Percentiles rank a stretch among this genome's conserved stretches.
phyloP scores from a whole-genome alignment of 257 asterid genomes.

The Coffea canephora region DNA sequence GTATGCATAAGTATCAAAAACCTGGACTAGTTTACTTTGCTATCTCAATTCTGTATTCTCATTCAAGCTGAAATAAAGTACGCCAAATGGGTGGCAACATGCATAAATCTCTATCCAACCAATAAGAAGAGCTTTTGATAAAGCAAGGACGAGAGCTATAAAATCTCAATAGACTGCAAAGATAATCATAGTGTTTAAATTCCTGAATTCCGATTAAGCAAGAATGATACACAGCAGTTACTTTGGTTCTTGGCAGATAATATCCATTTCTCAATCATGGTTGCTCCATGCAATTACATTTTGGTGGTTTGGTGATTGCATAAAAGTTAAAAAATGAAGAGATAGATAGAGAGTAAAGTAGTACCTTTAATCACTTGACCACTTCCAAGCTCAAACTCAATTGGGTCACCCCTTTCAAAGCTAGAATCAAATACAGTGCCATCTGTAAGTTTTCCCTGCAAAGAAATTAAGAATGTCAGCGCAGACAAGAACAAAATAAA shows the following conservation, averaged over 20 bases:
- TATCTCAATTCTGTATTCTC: not conserved
- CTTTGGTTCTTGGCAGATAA: not conserved
- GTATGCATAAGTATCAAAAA: too few species aligned
- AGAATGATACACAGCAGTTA: not conserved
- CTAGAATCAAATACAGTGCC: conserved; percentile 98
- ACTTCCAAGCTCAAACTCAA: conserved; percentile 85
- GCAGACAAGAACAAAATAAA: not conserved
- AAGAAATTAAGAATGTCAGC: not conserved
- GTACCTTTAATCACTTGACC: conserved; percentile 96
- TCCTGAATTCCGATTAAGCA: not conserved
- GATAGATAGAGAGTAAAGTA: not conserved
- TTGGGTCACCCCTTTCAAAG: conserved; percentile 91
- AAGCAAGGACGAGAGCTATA: too few species aligned
- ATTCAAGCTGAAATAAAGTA: not conserved
- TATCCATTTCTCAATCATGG: not conserved
- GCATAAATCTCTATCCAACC: too few species aligned
- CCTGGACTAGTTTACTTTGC: not conserved
- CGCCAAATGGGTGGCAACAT: not conserved
- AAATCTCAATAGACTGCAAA: not conserved
- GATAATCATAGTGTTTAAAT: not conserved
- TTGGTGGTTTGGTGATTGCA: not conserved
- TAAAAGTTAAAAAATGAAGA: not conserved
- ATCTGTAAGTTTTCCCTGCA: conserved; percentile 95
- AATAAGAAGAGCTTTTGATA: not conserved
- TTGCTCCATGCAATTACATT: not conserved